Base-by-base conservation (phyloP, 169 alveolate species). In the Cryptosporidium tyzzeri region DNA sequence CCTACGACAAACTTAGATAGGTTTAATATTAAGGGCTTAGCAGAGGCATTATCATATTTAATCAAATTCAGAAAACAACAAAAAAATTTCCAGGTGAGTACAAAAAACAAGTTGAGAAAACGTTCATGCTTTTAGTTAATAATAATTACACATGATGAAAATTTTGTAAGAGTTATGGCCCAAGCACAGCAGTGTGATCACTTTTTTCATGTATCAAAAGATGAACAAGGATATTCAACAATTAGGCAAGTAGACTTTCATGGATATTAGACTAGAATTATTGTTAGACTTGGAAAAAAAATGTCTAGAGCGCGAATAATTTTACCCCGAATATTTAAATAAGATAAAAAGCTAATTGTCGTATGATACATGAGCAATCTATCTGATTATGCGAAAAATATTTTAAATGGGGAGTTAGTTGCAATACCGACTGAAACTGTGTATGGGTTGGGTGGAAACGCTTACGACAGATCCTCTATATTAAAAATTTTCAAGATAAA, bases 1-100 rank as follows among this genome's bases (percentile, higher is more conserved):
- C 99, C 99, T 10, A 99, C 99, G 1, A 98, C 99, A 2, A 98
- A 98, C 92, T 93, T 98, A 84, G 99, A 99, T 91, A 92, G 93
- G 65, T 92, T 93, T 31, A 97, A 98, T 94, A 95, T 97, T 18
- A 96, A 94, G 94, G 99, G 98, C 70, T 80, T 95, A 84, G 97
- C 95, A 23, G 93, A 59, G 26, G 89, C 89, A 39, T 14, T 80
- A 51, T 69, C 89, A 61, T 44, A 84, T 39, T 71, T 94, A 8
- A 94, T 96, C 55, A 96, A 96, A 85, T 73, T 93, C 33, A 92
- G 96, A 92, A 94, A 94, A 61, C 89, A 92, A 75, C 93, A 93
- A 41, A 91, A 94, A 69, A 91, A 87, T 53, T 93, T 80, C 18
- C 89, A 80, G 45, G 89, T 80, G 23, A 80, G 89, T 62, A 23